phyloP scores from a whole-genome alignment of 176 grass and related monocot genomes.

The Phyllostachys edulis region DNA sequence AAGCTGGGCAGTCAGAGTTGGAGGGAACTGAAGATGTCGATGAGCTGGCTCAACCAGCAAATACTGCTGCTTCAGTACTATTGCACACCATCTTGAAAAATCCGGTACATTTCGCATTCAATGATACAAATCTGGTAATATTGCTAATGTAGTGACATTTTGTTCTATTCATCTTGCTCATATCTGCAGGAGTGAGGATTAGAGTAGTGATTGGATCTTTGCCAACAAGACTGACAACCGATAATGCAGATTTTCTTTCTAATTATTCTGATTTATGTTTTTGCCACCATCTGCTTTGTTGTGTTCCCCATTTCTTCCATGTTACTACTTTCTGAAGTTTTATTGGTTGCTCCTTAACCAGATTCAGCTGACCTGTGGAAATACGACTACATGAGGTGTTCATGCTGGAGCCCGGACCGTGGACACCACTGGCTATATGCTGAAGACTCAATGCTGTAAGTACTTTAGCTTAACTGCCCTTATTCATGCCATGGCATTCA shows the following conservation, averaged over 20 bases:
- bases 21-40: slow-evolving; percentile 44
- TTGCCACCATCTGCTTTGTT: not conserved
- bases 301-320: not conserved
- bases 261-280: not conserved
- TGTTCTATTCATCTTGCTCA: not conserved
- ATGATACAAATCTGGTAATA: slow-evolving; percentile 5
- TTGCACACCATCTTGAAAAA: slow-evolving; percentile 5
- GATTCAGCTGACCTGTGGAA: slow-evolving; percentile 20
- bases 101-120: slow-evolving; percentile 33
- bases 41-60: slow-evolving; percentile 40
- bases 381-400: slow-evolving; percentile 7
- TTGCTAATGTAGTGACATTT: slow-evolving; percentile 2
- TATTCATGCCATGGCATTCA: not conserved
- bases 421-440: not conserved
- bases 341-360: not conserved
- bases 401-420: not conserved
- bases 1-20: slow-evolving; percentile 33
- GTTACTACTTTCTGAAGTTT: not conserved
- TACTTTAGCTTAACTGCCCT: not conserved
- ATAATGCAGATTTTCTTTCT: not conserved
- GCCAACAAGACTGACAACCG: not conserved
- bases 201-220: slow-evolving; percentile 28
- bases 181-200: slow-evolving; percentile 21
- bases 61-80: slow-evolving; percentile 29
- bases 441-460: slow-evolving; percentile 2